A percentile compares a stretch with the other conserved stretches of the same genome.
Evolutionary conservation across 2,329 filamentous ascomycete genomes (phyloP).

Genomic region (Colletotrichum melonis): DNA sequence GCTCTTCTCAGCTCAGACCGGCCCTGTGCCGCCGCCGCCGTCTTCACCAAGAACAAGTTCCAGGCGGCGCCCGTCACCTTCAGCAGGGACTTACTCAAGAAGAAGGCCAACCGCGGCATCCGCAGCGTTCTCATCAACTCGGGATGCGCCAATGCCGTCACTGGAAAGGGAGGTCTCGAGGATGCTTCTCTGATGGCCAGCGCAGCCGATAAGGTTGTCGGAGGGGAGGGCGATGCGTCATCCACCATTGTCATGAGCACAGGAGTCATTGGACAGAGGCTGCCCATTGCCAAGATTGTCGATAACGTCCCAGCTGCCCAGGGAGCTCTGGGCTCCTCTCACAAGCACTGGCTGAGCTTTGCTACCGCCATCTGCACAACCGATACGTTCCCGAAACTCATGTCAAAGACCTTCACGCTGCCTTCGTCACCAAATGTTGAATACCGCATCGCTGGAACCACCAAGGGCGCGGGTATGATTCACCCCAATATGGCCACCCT

Average conservation of each 20-base stretch:
- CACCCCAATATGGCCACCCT: conserved; percentile 99
- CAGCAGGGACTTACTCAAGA: conserved; percentile 77
- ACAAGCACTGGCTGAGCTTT: conserved; percentile 87
- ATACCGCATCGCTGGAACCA: conserved; percentile 93
- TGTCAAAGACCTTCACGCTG: conserved; percentile 85
- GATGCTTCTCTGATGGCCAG: conserved; percentile 88
- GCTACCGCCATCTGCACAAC: conserved; percentile 97
- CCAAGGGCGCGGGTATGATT: conserved; percentile 99
- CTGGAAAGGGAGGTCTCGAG: conserved; percentile 87
- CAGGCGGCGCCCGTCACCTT: conserved; percentile 95
- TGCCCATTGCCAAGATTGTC: conserved; percentile 92
- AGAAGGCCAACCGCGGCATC: conserved; percentile 75
- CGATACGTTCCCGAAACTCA: conserved; percentile 96
- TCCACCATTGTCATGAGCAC: conserved; percentile 97
- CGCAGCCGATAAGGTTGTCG: conserved; percentile 75
- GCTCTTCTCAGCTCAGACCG: conserved; percentile 88
- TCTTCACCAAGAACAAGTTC: conserved; percentile 99
- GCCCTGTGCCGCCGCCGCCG: conserved; percentile 87
- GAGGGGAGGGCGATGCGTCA: conserved; percentile 50
- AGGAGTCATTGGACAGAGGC: conserved; percentile 93
- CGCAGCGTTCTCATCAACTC: conserved; percentile 92
- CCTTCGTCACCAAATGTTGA: conserved; percentile 80
- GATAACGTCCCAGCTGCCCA: conserved; percentile 83
- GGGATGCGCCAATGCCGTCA: conserved; percentile 97
- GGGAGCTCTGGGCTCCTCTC: conserved; percentile 75